Base-by-base conservation (phyloP, 441 rosid species). In the Geranium incanum region DNA sequence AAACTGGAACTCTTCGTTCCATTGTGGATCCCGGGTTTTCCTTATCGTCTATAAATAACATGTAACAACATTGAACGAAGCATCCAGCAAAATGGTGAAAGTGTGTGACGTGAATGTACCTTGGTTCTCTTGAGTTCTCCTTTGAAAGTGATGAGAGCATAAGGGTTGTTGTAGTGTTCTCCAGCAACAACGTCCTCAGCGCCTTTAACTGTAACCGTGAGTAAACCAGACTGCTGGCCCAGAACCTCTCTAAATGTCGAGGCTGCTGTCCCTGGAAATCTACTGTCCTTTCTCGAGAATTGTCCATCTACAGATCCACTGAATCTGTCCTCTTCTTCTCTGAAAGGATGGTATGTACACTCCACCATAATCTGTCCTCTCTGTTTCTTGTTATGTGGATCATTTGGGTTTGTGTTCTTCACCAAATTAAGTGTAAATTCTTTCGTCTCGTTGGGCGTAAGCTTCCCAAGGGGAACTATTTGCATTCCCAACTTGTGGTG, bases 401-500 rank as follows among this genome's bases (percentile, higher is more conserved):
- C 83, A 19, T 63, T 71, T 12, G 50, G 68, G 66, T 81, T 68
- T 36, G 77, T 70, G 74, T 76, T 72, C 76, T 82, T 86, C 69
- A 76, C 67, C 76, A 86, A 73, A 70, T 84, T 77, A 11, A 86
- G 84, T 0, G 72, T 77, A n/a, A 82, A 77, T 36, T 79, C 77
- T 70, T 76, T 78, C 0, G 79, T 78, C 72, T 84, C 83, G 5
- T 81, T 55, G 9, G 82, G 82, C 7, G 70, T 52, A 28, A 86
- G 76, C 38, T 64, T 60, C 36, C 60, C 70, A 68, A 82, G 68
- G 5, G 86, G 82, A 68, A 86, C 69, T 1, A 79, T 68, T 48
- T 86, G 84, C 82, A 84, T 82, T 62, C 87, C 89, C 72, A 86
- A 72, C 69, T 73, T 76, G 80, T 86, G 84, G 16, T 84, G 86